Evolutionary conservation across 2,329 filamentous ascomycete species (phyloP), one percentile per base, ranked within the genome.

Genomic region (Stemphylium beticola): DNA sequence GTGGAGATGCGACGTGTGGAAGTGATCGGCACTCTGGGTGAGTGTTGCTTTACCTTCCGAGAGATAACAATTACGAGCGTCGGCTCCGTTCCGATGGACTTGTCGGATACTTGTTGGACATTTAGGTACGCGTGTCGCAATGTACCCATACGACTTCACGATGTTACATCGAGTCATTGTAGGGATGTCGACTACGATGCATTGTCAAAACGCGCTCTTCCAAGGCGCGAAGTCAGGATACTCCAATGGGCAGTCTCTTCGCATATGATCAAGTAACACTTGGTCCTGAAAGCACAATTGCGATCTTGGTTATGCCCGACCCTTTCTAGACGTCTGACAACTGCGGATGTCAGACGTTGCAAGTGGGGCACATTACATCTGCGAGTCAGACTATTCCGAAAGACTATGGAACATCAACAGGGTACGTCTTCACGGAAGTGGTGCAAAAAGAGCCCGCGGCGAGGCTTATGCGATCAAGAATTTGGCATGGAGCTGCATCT

Each of bases 1-100:
- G 67, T 64, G 66, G 64, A 66, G 64, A 51, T 48, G 20, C 47
- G 47, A 15, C 32, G 32, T 18, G 14, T 20, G 22, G 32, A 57
- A 24, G 44, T 18, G 47, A 57, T 55, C 61, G 47, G 57, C 56
- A 40, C 22, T 49, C 31, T 15, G 31, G 26, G 24, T 15, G 29
- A 38, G 42, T 20, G 22, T 29, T 38, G 18, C 31, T 29, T 45
- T 49, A 34, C 46, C 18, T 29, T 8, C 33, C 15, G 22, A 42
- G 20, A 57, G 54, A 57, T 54, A 57, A 49, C 50, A 26, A 37
- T 33, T 14, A 43, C 29, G 33, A 33, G 15, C 17, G 17, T 34
- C 38, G 37, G 48, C 8, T 36, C 22, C 12, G 11, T 38, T 31
- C 42, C 32, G 42, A 45, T 32, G 42, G 42, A 12, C 20, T 4